phyloP scores from a whole-genome alignment of 2,329 filamentous ascomycete genomes.

The Cladobotryum protrusum region DNA sequence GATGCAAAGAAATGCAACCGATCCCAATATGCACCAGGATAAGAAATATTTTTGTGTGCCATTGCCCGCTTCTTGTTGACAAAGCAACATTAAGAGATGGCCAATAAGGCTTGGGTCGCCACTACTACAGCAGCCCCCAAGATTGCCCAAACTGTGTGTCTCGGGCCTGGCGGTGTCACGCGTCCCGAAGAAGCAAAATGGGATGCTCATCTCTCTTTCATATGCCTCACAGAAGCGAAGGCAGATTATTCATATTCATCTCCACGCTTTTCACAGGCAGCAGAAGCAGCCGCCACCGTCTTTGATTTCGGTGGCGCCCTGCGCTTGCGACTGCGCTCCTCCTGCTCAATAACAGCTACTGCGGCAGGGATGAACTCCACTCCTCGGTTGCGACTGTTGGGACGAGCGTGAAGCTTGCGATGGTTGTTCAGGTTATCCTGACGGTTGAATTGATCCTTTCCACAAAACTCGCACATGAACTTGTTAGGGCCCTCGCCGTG shows the following conservation, averaged over 20 bases:
- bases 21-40: too few relatives aligned
- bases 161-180: too few relatives aligned
- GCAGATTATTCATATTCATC: constrained; percentile 21
- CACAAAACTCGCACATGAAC: constrained; percentile 37
- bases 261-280: constrained; percentile 22
- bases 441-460: constrained; percentile 36
- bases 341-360: constrained; percentile 34
- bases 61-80: too few relatives aligned
- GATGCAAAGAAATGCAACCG: too few relatives aligned
- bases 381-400: constrained; percentile 34
- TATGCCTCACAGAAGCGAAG: not conserved
- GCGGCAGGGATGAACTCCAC: constrained; percentile 35
- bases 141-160: too few relatives aligned
- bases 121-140: too few relatives aligned
- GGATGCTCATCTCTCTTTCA: too few relatives aligned
- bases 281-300: constrained; percentile 11
- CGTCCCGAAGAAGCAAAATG: too few relatives aligned
- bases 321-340: constrained; percentile 35
- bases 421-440: constrained; percentile 38
- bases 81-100: too few relatives aligned
- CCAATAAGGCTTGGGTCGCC: too few relatives aligned
- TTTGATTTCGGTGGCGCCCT: constrained; percentile 33
- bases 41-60: too few relatives aligned
- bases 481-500: constrained; percentile 35
- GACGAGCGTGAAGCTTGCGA: constrained; percentile 34